A percentile compares a stretch with the other conserved stretches of the same genome.
Evolutionary conservation across 2,329 filamentous ascomycete genomes (phyloP).

Genomic region (Sporothrix dimorphospora): DNA sequence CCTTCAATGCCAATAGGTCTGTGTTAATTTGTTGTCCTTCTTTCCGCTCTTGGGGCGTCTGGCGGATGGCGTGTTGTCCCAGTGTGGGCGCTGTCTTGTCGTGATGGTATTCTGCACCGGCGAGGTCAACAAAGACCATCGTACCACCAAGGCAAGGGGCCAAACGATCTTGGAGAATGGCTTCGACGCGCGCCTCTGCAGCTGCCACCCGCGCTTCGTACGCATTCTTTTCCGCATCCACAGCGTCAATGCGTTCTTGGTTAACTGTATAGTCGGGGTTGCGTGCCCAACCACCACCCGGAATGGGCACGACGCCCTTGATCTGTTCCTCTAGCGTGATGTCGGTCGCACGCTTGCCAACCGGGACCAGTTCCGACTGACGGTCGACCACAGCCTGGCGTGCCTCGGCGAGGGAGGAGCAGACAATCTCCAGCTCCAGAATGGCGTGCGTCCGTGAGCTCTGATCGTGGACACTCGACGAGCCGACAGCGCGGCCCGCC

Average conservation of each 20-base stretch:
- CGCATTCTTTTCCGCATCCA: not conserved
- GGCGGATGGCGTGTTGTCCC: not conserved
- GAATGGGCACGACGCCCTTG: not conserved
- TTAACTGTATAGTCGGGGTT: not conserved
- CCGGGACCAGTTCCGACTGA: constrained; percentile 15
- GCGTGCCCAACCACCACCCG: not conserved
- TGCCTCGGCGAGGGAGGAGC: constrained; percentile 1
- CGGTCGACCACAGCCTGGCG: constrained; percentile 12
- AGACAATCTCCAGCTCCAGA: constrained; percentile 20
- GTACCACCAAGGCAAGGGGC: not conserved
- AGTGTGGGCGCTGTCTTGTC: not conserved
- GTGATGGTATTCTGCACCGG: not conserved
- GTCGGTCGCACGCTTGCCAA: constrained; percentile 16
- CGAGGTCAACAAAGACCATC: constrained; percentile 13
- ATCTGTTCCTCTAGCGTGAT: not conserved
- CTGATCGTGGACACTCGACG: constrained; percentile 17
- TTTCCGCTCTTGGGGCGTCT: constrained; percentile 13
- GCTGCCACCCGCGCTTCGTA: not conserved
- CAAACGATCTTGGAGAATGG: not conserved
- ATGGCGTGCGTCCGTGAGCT: constrained; percentile 17
- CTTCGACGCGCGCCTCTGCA: not conserved
- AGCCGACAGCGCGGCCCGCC: not conserved
- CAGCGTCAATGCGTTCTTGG: not conserved
- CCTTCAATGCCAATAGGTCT: constrained; percentile 14
- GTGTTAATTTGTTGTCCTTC: constrained; percentile 18